Conservation (phyloP, 2,329 filamentous ascomycete genomes). For the Fonsecaea pedrosoi region DNA sequence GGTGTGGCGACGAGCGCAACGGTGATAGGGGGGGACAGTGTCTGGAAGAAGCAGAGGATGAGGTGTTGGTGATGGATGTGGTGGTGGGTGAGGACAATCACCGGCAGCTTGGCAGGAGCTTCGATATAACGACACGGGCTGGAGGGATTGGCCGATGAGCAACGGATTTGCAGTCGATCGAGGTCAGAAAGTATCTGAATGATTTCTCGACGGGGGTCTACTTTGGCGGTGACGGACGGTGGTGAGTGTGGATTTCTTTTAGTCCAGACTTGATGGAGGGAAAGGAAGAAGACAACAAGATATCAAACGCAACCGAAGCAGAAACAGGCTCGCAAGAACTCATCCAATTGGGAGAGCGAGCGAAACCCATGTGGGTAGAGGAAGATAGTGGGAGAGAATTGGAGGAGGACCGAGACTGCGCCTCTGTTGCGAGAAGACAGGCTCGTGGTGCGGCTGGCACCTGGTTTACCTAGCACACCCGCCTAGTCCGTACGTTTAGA, state of each 20-base stretch:
- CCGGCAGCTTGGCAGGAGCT: conserved; percentile 12
- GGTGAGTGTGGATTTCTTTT: background rate
- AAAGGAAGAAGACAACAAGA: no score
- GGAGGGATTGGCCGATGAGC: conserved; percentile 24
- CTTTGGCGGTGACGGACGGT: background rate
- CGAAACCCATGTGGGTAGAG: conserved; percentile 17
- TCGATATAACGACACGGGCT: conserved; percentile 13
- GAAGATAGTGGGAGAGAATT: no score
- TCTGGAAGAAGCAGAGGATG: background rate
- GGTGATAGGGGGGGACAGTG: background rate
- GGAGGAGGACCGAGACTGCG: background rate
- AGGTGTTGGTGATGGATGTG: background rate
- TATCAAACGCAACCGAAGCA: no score
- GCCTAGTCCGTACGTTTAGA: no score
- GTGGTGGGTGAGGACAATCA: background rate
- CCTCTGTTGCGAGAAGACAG: background rate
- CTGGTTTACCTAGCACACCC: no score
- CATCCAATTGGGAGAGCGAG: conserved; percentile 20
- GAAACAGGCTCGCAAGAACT: background rate
- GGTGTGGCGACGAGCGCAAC: background rate
- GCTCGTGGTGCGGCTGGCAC: no score
- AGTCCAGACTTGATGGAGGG: background rate
- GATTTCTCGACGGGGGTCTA: background rate
- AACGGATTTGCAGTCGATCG: conserved; percentile 1
- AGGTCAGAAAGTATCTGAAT: background rate